Evolutionary conservation across 257 asterid species (phyloP), one percentile per base, ranked within the genome.

Genomic region (Dorcoceras hygrometricum): DNA sequence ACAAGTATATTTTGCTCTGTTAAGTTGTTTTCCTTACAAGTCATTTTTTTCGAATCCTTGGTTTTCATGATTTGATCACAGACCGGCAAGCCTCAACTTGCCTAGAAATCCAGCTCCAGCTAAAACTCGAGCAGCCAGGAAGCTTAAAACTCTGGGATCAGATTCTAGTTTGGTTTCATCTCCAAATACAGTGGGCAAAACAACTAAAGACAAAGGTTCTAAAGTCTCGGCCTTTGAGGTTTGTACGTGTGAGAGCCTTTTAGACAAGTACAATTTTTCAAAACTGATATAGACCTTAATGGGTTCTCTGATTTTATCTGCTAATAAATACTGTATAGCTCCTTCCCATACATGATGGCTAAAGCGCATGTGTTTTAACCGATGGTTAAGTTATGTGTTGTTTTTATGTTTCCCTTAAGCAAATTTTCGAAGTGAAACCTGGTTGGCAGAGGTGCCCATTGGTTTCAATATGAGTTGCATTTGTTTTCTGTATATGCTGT

Each of bases 141-240:
- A 85, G 82, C 82, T 79, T 68, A 87, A 79, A 76, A 56, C 77
- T 24, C 32, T 73, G 6, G 81, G 78, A 39, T 66, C 79, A 27
- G 85, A 76, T 68, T 69, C 81, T 50, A 82, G 86, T 70, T 65
- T 82, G 23, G 74, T 74, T 67, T 66, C 87, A 28, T 79, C 94
- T 63, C 91, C 95, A 9, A 84, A 77, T 75, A 68, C 72, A n/a
- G 72, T 68, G 7, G 78, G 77, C 80, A 81, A 76, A 71, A 83
- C 83, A 31, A 82, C 88, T 2, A 91, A 88, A 75, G 83, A 81
- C 18, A 85, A 81, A 78, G 85, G 88, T 78, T 87, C 95, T 2
- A 87, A 81, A 71, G 83, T 87, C 65, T 92, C 92, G 26, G 86
- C 80, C 29, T 29, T 62, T 63, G 90, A 87, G 98, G 98, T 91